Evolutionary conservation across 208 protist species (phyloP), one percentile per base, ranked within the genome.

Genomic region (Trypanosoma caninum): DNA sequence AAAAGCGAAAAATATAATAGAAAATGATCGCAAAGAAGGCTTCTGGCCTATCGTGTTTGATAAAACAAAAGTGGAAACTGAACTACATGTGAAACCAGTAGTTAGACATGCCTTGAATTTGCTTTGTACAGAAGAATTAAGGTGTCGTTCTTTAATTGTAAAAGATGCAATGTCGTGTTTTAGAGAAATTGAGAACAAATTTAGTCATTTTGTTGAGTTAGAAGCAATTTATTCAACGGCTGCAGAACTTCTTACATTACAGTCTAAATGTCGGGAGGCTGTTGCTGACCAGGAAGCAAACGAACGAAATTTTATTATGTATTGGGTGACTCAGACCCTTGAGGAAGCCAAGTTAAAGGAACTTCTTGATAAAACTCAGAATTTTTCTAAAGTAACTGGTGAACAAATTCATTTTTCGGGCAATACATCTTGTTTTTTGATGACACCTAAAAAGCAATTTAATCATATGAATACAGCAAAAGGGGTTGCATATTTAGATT

Each of bases 101-200:
- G 3, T 90, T 37, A 50, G 57, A 31, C 78, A 82, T 16, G 83
- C 79, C 2, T 63, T 91, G 28, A 51, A 77, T 48, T 57, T 85
- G 5, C 60, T 80, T 2, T 42, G 34, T 22, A 28, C 73, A n/a
- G 37, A 73, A 6, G 84, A 91, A 50, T 47, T 84, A 16, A 64
- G 80, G 42, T 64, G 60, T 5, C 77, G 84, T 6, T 63, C 72
- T 13, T 34, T 56, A 10, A 55, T 85, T 41, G 31, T 40, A 34
- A 77, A 70, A 33, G 70, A 78, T 20, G 69, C 78, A 23, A 57
- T 51, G 7, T 37, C 58, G 47, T 46, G 27, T 2, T 82, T 84
- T 38, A 59, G 69, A 30, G 44, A 51, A 3, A 65, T 91, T 11
- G 28, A 78, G 23, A 40, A 54, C 2, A 23, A 53, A 28, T 70